These are phyloP conservation scores for Polytrichum commune DNA, from an alignment of 225 moss, liverwort and hornwort species.

Conservation along the genomic window DNA sequence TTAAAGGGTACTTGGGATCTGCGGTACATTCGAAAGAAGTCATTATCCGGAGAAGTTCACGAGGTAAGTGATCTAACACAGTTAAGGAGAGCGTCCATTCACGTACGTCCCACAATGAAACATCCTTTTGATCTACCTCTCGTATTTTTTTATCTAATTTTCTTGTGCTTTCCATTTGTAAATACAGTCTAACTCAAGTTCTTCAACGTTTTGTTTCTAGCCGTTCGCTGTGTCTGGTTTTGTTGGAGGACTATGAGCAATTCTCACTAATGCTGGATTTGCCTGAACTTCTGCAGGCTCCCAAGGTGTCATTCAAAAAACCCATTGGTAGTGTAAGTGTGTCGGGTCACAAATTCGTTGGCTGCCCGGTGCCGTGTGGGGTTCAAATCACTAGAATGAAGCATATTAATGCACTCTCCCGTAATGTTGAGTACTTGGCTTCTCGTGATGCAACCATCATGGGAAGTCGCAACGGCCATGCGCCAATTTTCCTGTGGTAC, in stretches of 20 bases:
- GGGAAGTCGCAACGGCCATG: conserved; percentile 98
- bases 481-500: conserved; percentile 94
- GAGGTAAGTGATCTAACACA: conserved; percentile 59
- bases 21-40: conserved; percentile 69
- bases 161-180: conserved; percentile 26
- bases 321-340: conserved; percentile 98
- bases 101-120: conserved; percentile 15
- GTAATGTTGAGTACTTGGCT: conserved; percentile 92
- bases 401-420: conserved; percentile 75
- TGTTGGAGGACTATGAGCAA: background rate
- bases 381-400: conserved; percentile 86
- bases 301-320: conserved; percentile 92
- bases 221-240: background rate
- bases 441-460: conserved; percentile 98
- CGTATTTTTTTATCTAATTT: conserved; percentile 26
- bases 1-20: conserved; percentile 74
- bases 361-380: conserved; percentile 98
- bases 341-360: conserved; percentile 95
- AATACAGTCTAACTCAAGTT: background rate
- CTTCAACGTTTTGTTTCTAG: background rate
- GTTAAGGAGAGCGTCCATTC: conserved; percentile 34
- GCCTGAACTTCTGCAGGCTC: conserved; percentile 66
- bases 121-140: conserved; percentile 21
- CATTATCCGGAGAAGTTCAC: conserved; percentile 48
- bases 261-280: conserved; percentile 18